Evolutionary conservation across 768 basidiomycete genomes (phyloP).

Genomic region (Mycena polygramma): DNA sequence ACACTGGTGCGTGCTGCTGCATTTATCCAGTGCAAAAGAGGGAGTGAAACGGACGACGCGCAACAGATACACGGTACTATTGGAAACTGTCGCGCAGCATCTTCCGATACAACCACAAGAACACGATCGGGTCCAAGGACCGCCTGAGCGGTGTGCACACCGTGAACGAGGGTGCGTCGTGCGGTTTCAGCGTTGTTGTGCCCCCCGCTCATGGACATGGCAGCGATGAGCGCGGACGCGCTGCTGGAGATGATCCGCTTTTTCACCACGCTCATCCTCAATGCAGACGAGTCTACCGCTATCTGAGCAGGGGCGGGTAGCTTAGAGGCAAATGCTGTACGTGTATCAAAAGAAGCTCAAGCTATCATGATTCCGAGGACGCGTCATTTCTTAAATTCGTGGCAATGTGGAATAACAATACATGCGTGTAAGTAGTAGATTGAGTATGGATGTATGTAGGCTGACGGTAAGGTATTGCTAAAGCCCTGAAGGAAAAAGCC

Average conservation of each 20-base stretch:
- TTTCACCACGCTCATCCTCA: slow-evolving; percentile 59
- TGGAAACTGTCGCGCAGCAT: slow-evolving; percentile 72
- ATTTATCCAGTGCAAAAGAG: neutral
- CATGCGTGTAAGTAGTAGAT: slow-evolving; percentile 18
- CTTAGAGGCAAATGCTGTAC: neutral
- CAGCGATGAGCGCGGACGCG: slow-evolving; percentile 49
- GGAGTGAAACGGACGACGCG: neutral
- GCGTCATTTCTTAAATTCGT: slow-evolving; percentile 1
- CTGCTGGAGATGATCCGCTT: slow-evolving; percentile 59
- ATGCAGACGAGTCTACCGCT: slow-evolving; percentile 53
- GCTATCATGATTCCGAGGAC: neutral
- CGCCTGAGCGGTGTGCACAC: slow-evolving; percentile 57
- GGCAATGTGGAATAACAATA: slow-evolving; percentile 23
- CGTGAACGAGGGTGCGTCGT: slow-evolving; percentile 62
- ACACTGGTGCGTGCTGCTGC: slow-evolving; percentile 58
- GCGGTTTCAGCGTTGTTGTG: neutral
- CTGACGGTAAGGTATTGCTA: slow-evolving; percentile 7
- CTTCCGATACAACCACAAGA: slow-evolving; percentile 64
- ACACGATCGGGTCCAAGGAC: slow-evolving; percentile 27
- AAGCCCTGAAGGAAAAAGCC: neutral
- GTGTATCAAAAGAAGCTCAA: neutral
- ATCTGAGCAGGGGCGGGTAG: slow-evolving; percentile 4
- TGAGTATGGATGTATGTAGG: slow-evolving; percentile 16
- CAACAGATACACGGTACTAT: slow-evolving; percentile 69
- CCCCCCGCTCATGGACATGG: neutral